These are phyloP conservation scores for Hymenoscyphus fraxineus DNA, from an alignment of 2,329 filamentous ascomycete species.

Conservation along the genomic window DNA sequence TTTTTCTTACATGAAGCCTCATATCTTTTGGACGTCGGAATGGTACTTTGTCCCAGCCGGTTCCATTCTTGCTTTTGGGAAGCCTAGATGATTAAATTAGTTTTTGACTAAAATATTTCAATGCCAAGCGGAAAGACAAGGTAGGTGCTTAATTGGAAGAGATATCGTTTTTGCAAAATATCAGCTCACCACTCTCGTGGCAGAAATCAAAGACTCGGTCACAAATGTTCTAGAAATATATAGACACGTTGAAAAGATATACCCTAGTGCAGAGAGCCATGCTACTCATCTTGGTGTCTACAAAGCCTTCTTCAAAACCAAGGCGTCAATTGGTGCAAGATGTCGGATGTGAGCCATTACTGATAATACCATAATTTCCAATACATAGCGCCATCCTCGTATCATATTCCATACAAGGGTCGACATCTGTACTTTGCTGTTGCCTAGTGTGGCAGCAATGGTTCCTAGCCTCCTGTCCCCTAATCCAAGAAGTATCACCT, in stretches of 20 bases:
- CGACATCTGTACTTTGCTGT: constrained; percentile 14
- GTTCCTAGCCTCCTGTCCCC: constrained; percentile 10
- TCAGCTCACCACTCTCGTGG: background rate
- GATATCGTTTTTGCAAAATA: background rate
- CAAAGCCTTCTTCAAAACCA: constrained; percentile 10
- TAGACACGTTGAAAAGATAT: background rate
- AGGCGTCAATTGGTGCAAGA: background rate
- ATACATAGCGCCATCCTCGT: constrained; percentile 11
- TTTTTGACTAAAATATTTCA: background rate
- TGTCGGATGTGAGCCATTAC: constrained; percentile 12
- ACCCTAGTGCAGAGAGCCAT: constrained; percentile 15
- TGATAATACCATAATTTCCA: constrained; percentile 11
- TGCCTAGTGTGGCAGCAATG: constrained; percentile 17
- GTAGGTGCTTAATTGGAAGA: background rate
- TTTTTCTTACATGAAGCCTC: background rate
- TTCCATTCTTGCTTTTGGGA: constrained; percentile 8
- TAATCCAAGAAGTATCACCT: constrained; percentile 11
- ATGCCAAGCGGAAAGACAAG: background rate
- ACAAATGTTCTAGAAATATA: background rate
- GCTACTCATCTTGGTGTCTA: constrained; percentile 10
- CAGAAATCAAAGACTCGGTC: background rate
- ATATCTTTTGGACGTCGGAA: constrained; percentile 11
- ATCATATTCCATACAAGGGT: constrained; percentile 19
- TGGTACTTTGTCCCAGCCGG: constrained; percentile 1
- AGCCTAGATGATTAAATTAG: background rate